Evolutionary conservation across 2,329 filamentous ascomycete genomes (phyloP).

Genomic region (Cytospora paraplurivora): DNA sequence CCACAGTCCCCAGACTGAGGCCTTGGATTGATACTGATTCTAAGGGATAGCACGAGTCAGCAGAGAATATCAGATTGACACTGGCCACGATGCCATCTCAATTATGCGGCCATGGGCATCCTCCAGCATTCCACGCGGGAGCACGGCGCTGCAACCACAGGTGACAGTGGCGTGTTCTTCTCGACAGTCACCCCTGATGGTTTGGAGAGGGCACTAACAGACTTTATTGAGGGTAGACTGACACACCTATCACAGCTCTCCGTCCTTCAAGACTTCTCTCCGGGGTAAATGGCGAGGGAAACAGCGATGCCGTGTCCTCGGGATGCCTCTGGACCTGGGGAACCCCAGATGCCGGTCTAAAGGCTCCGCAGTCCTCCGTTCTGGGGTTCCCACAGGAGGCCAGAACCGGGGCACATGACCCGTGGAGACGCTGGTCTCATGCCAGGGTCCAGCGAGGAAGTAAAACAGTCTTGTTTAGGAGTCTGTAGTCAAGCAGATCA

Average conservation of each 20-base stretch:
- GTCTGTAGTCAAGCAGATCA: neutral
- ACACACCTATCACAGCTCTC: slow-evolving; percentile 4
- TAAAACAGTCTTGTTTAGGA: neutral
- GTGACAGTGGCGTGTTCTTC: neutral
- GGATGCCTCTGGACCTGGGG: neutral
- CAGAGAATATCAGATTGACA: too few species aligned
- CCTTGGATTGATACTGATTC: neutral
- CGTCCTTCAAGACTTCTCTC: slow-evolving; percentile 8
- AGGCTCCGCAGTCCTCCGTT: slow-evolving; percentile 20
- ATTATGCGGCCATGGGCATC: neutral
- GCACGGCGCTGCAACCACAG: neutral
- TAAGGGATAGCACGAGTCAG: too few species aligned
- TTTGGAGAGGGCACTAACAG: neutral
- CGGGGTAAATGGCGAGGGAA: slow-evolving; percentile 27
- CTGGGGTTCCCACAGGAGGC: slow-evolving; percentile 24
- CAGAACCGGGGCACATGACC: slow-evolving; percentile 5
- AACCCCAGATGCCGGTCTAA: slow-evolving; percentile 21
- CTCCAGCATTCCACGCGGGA: neutral
- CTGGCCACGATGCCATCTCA: neutral
- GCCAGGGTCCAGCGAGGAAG: neutral
- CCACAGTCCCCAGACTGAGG: neutral
- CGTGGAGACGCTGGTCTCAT: slow-evolving; percentile 10
- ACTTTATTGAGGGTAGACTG: slow-evolving; percentile 1
- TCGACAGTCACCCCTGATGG: neutral
- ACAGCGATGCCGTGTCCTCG: slow-evolving; percentile 17